Base-by-base conservation (phyloP, 192 early-diverging fungal species). In the Cetraspora pellucida region DNA sequence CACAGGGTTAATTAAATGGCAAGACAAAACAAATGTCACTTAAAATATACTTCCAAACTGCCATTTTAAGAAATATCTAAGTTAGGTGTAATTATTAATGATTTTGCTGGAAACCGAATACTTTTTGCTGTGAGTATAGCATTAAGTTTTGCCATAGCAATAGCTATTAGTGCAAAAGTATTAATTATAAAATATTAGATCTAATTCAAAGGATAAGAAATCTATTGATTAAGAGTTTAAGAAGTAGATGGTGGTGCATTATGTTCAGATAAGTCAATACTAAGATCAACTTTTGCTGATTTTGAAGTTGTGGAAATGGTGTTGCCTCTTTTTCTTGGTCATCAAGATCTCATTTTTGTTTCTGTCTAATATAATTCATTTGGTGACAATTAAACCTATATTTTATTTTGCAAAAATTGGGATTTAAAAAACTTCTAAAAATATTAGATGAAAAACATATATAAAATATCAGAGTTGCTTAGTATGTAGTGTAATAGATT, bases 71-170 rank as follows among this genome's bases (percentile, higher is more conserved):
- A 30, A 10, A 21, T 25, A 7, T 50, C 72, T 27, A 19, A 17
- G 52, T 50, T 75, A 2, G 30, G 23, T 69, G 69, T n/a, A 27
- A 57, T 60, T 10, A 66, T 50, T 13, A 65, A 37, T 17, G 60
- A 28, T 71, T 80, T 74, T 14, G 61, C 65, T 27, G 78, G 47
- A 21, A 83, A 31, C n/a, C 64, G 79, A 77, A 83, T 83, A n/a
- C 88, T 87, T 70, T 88, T 83, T 30, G 82, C 84, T 0, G 81
- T 84, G 19, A 89, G 77, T 79, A 84, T 84, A 17, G 86, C 87
- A 58, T 86, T 88, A 61, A 88, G 81, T 57, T 82, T 83, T 13
- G 88, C 88, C 9, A 83, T 85, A 8, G 87, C 88, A 21, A 82
- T 77, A 37, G 82, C 88, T 80, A 74, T 47, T 69, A 27, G n/a